These are phyloP conservation scores for Platanthera guangdongensis DNA, from an alignment of 106 monocot species.

Conservation along the genomic window DNA sequence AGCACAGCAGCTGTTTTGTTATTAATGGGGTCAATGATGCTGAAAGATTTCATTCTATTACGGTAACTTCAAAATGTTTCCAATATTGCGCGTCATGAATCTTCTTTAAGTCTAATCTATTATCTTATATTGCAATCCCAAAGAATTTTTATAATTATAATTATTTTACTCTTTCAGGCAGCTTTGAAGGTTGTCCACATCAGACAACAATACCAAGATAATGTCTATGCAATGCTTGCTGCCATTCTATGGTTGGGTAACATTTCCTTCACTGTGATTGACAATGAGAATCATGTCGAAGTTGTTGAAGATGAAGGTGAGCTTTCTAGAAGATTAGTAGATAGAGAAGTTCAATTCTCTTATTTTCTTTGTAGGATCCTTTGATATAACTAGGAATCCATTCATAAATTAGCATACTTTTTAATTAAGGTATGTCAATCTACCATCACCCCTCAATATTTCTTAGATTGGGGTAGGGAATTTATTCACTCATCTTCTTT, in stretches of 20 bases:
- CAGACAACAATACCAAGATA: slow-evolving; percentile 76
- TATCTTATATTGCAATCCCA: slow-evolving; percentile 4
- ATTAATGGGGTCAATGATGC: slow-evolving; percentile 85
- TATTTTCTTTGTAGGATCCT: not conserved
- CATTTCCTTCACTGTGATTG: slow-evolving; percentile 72
- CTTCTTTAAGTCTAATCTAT: not conserved
- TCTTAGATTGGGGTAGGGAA: not conserved
- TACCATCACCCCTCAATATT: not conserved
- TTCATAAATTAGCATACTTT: not conserved
- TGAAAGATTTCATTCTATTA: slow-evolving; percentile 69
- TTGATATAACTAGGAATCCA: too few species aligned
- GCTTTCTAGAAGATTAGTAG: not conserved
- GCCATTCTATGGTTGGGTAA: slow-evolving; percentile 94
- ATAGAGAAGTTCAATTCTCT: not conserved
- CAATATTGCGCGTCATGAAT: not conserved
- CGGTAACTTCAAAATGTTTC: slow-evolving; percentile 31
- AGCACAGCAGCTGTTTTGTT: slow-evolving; percentile 74
- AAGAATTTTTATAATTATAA: not conserved
- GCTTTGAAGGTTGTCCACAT: slow-evolving; percentile 91
- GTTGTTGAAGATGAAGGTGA: slow-evolving; percentile 90
- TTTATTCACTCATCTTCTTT: too few species aligned
- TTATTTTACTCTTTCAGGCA: slow-evolving; percentile 41
- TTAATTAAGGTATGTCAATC: not conserved
- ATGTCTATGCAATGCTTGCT: slow-evolving; percentile 81
- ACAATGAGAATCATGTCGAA: slow-evolving; percentile 92